Evolutionary conservation across 805 yeast species (phyloP), one percentile per base, ranked within the genome.

Genomic region (Lachancea kluyveri): DNA sequence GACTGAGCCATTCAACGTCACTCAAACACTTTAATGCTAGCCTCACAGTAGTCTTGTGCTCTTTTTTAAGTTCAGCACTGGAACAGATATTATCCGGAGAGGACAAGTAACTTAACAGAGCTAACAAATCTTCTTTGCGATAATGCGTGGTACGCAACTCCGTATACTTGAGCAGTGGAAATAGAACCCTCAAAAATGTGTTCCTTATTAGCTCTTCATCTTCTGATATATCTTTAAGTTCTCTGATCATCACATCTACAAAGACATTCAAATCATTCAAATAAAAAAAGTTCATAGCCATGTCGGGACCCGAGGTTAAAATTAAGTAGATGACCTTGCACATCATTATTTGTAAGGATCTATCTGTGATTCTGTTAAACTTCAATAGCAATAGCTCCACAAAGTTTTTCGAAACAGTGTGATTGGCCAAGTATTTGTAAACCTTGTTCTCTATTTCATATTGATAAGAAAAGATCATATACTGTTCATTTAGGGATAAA

Each of bases 401-500:
- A 39, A 87, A 78, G 26, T 67, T 63, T 17, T 68, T 68, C 30
- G 70, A 73, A 10, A 59, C 51, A 9, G 62, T 44, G 17, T 67
- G 61, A 18, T 58, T 50, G 23, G 69, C 59, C 33, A 88, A 52
- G 3, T 70, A 68, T 4, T 67, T 63, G 46, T 81, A 73, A 2
- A 83, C 79, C 36, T 69, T 70, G 45, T 77, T 72, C 26, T 52
- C 52, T 16, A 62, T 42, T 5, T 43, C 42, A 19, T 39, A 46
- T 5, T 44, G 48, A 22, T 54, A 67, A 46, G 43, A 64, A 40
- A 73, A 60, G 23, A 85, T 79, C 79, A 88, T 74, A 56, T 75
- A 88, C 57, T 88, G 96, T 52, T 88, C 96, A 57, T 88, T 88
- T 16, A 88, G 62, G 1, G 86, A 77, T 23, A 88, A 61, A 8